Percentiles rank a stretch among this genome's conserved stretches.
phyloP scores from a whole-genome alignment of 1,284 basidiomycete genomes.

The Moniliophthora roreri region DNA sequence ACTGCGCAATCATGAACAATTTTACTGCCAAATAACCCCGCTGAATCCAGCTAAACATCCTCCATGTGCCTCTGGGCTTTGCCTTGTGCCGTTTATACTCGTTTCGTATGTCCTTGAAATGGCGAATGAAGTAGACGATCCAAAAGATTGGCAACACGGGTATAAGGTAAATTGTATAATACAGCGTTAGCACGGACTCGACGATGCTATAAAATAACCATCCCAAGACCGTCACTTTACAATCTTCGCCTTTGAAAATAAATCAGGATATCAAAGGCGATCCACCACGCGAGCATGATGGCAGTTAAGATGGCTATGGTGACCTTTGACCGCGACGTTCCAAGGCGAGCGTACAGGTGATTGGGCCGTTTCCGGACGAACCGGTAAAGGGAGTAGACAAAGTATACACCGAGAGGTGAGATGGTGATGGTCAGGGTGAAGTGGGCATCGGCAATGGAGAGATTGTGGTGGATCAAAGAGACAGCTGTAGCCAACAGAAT shows the following conservation, averaged over 20 bases:
- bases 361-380: constrained; percentile 3
- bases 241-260: neutral
- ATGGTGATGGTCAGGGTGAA: constrained; percentile 11
- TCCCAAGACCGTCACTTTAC: neutral
- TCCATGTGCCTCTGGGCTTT: neutral
- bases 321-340: neutral
- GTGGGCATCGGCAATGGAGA: constrained; percentile 14
- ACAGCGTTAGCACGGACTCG: neutral
- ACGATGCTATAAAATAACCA: constrained; percentile 9
- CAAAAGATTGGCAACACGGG: constrained; percentile 3
- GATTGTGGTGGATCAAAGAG: constrained; percentile 6
- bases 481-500: constrained; percentile 9
- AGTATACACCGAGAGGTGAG: constrained; percentile 12
- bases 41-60: constrained; percentile 8
- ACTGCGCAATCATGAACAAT: constrained; percentile 9
- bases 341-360: constrained; percentile 9
- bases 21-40: constrained; percentile 1
- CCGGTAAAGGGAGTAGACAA: constrained; percentile 9
- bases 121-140: constrained; percentile 12
- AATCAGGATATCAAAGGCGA: constrained; percentile 2
- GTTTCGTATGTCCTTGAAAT: constrained; percentile 10
- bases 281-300: constrained; percentile 6
- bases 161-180: neutral
- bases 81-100: constrained; percentile 14
- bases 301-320: constrained; percentile 1